Conservation (phyloP, 179 eudicot genomes). For the Vitellaria paradoxa region DNA sequence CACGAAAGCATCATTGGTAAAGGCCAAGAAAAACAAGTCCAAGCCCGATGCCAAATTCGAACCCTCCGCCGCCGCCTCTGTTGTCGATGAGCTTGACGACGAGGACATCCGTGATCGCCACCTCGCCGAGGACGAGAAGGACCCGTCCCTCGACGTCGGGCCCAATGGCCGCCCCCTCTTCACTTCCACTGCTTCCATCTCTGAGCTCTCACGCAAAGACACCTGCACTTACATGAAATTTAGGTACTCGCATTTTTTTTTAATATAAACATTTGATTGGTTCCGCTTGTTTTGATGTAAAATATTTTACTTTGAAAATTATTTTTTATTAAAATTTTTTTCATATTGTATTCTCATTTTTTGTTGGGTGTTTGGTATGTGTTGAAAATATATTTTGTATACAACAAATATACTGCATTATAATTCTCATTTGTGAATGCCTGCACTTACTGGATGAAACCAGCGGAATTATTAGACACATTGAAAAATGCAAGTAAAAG, state of each 20-base stretch:
- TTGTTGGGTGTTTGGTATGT: too few species aligned
- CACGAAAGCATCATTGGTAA: conserved; percentile 10
- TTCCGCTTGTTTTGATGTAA: neutral
- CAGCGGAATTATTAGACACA: too few species aligned
- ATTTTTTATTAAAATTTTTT: too few species aligned
- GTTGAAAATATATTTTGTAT: too few species aligned
- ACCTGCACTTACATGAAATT: conserved; percentile 58
- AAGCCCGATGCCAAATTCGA: conserved; percentile 18
- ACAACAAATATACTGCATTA: too few species aligned
- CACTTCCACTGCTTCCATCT: conserved; percentile 44
- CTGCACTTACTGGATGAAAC: too few species aligned
- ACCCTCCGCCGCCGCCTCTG: conserved; percentile 13
- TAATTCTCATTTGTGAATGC: too few species aligned
- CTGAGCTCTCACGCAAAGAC: conserved; percentile 52
- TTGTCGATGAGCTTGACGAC: conserved; percentile 29
- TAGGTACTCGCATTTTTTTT: conserved; percentile 29
- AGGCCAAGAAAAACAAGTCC: conserved; percentile 22
- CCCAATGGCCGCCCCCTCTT: conserved; percentile 69
- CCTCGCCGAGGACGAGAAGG: conserved; percentile 57
- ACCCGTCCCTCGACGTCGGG: conserved; percentile 74
- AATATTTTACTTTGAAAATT: too few species aligned
- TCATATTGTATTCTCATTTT: too few species aligned
- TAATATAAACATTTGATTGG: neutral
- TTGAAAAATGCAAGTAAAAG: too few species aligned
- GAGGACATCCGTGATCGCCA: conserved; percentile 34